Conservation (phyloP, 345 rosid species). For the Turritis glabra region DNA sequence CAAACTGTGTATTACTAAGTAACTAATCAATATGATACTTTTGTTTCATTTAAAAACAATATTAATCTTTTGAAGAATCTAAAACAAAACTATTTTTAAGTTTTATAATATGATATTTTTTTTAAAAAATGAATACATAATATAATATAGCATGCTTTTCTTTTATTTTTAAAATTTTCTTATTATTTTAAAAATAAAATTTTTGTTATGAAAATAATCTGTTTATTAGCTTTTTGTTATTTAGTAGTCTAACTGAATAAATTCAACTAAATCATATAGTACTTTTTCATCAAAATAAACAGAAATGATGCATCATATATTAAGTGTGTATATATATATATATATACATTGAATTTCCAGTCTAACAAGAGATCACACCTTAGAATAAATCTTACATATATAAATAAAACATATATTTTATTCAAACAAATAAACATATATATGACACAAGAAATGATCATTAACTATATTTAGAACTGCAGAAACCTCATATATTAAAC, state of each 20-base stretch:
- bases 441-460: neutral
- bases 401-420: too few relatives aligned
- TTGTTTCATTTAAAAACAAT: neutral
- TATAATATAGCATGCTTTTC: neutral
- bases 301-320: neutral
- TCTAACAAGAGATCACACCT: neutral
- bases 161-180: neutral
- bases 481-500: neutral
- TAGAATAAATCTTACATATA: neutral
- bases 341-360: neutral
- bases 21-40: neutral
- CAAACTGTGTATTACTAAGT: neutral
- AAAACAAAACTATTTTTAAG: neutral
- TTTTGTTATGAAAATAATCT: neutral
- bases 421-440: neutral
- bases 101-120: neutral
- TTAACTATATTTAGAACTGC: neutral
- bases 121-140: neutral
- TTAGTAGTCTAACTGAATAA: neutral
- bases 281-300: neutral
- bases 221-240: neutral
- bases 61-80: neutral
- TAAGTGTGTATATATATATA: too few relatives aligned
- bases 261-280: neutral
- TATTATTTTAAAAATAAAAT: neutral